Evolutionary conservation across 2,329 filamentous ascomycete genomes (phyloP).

Genomic region (Lachnellula arida): DNA sequence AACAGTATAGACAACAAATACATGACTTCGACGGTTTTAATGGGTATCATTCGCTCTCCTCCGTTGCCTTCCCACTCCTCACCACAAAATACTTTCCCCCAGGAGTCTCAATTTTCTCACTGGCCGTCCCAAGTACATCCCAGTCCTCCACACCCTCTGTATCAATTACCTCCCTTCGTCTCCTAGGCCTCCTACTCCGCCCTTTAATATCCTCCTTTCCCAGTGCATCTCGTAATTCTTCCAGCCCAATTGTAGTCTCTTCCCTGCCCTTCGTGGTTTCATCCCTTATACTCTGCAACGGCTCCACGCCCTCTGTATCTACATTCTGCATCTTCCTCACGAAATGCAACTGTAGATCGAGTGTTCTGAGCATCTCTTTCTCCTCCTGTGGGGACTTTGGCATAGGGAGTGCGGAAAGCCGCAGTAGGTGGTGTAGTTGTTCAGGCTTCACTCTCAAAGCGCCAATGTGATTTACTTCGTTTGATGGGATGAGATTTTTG

Average conservation of each 20-base stretch:
- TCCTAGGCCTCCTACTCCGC: conserved; percentile 27
- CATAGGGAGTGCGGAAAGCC: conserved; percentile 79
- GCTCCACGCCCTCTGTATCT: conserved; percentile 66
- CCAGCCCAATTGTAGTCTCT: conserved; percentile 56
- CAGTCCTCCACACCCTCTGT: conserved; percentile 25
- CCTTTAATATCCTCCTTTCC: conserved; percentile 58
- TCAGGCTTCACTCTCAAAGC: conserved; percentile 33
- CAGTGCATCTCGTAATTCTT: conserved; percentile 45
- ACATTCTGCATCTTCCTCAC: conserved; percentile 81
- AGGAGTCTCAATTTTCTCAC: conserved; percentile 25
- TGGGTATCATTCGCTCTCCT: not conserved
- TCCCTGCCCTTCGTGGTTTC: conserved; percentile 56
- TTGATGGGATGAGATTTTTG: conserved; percentile 34
- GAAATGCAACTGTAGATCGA: conserved; percentile 82
- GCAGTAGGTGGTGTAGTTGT: conserved; percentile 78
- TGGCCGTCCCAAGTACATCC: conserved; percentile 30
- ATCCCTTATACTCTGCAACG: conserved; percentile 75
- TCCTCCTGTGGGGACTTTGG: conserved; percentile 62
- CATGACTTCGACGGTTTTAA: not conserved
- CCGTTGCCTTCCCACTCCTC: conserved; percentile 27
- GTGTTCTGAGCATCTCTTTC: conserved; percentile 63
- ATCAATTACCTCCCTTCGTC: conserved; percentile 18
- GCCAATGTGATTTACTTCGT: conserved; percentile 38
- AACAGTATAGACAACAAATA: not conserved
- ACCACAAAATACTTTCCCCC: conserved; percentile 35